Base-by-base conservation (phyloP, 2,329 filamentous ascomycete genomes). In the Trichoderma atroviride region DNA sequence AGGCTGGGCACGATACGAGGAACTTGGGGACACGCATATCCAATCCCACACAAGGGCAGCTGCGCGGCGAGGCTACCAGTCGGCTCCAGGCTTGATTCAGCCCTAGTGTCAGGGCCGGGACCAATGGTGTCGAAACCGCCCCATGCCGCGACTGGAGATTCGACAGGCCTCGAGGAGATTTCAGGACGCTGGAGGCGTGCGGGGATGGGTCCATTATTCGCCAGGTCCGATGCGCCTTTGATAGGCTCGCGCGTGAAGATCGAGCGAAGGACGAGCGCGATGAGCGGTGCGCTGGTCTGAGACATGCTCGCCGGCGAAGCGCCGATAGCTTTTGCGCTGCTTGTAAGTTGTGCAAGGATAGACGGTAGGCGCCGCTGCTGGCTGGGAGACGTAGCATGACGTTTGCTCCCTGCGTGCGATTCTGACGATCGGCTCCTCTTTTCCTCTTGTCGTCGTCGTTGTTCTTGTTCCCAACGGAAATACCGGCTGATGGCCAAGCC, bases 231-330 rank as follows among this genome's bases (percentile, higher is more conserved):
- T 7, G 43, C 27, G 27, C 13, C 40, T 50, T 61, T 19, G 59
- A 19, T 35, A 14, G 35, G 16, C 50, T 56, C 61, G 33, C 61
- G 50, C 61, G 61, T 33, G 22, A 64, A 40, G 47, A 59, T 58
- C 63, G 33, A 56, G 55, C 53, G 37, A 56, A 56, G 22, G 35
- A 43, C 24, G 55, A 50, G 55, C 19, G 52, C 52, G 52, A 57
- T 31, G 65, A 22, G 65, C 47, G 57, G 37, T 68, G 65, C 65
- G 65, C 57, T 68, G 57, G 43, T 27, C 65, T 61, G 65, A 68
- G 65, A 68, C 65, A 68, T 57, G 65, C 43, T 55, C 37, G 65
- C 65, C 57, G 65, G 65, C 57, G 65, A 68, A 60, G 65, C 65
- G 65, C 65, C 65, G 57, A 61, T 57, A 22, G 13, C 5, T 31